Conservation (phyloP, 768 basidiomycete genomes). For the Rhodosporidiobolus odoratus region DNA sequence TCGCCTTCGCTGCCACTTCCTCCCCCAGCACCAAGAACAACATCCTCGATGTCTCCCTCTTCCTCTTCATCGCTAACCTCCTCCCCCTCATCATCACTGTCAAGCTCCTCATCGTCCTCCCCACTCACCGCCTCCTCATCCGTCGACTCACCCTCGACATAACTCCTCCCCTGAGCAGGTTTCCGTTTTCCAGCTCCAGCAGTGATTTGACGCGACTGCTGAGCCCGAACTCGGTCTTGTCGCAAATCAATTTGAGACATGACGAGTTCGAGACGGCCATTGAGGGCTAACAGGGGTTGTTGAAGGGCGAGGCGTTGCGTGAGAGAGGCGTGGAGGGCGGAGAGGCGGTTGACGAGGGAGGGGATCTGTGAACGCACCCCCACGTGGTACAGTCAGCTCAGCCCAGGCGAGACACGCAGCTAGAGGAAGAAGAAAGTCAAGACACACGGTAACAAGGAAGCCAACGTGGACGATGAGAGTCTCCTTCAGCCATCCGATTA, state of each 20-base stretch:
- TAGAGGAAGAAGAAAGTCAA: background rate
- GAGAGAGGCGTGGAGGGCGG: conserved; percentile 75
- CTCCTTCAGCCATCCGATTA: conserved; percentile 72
- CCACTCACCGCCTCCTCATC: conserved; percentile 50
- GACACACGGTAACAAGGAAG: conserved; percentile 87
- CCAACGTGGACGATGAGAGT: conserved; percentile 80
- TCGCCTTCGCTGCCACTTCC: conserved; percentile 27
- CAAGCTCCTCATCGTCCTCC: conserved; percentile 42
- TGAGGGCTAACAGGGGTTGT: conserved; percentile 74
- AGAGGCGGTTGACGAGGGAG: conserved; percentile 78
- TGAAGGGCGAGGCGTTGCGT: conserved; percentile 73
- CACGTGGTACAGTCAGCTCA: conserved; percentile 16
- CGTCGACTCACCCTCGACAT: conserved; percentile 65
- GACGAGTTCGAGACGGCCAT: conserved; percentile 86
- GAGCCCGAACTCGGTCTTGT: conserved; percentile 49
- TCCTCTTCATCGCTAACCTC: conserved; percentile 52
- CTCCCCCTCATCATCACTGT: conserved; percentile 46
- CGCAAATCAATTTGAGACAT: conserved; percentile 88
- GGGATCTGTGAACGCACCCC: conserved; percentile 61
- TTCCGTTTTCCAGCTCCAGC: background rate
- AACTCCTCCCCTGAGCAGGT: conserved; percentile 56
- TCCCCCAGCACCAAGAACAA: conserved; percentile 50
- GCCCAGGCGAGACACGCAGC: background rate
- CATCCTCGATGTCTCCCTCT: conserved; percentile 63
- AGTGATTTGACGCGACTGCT: conserved; percentile 14